These are phyloP conservation scores for Gamsiella multidivaricata DNA, from an alignment of 192 early-diverging fungal genomes.

Conservation along the genomic window DNA sequence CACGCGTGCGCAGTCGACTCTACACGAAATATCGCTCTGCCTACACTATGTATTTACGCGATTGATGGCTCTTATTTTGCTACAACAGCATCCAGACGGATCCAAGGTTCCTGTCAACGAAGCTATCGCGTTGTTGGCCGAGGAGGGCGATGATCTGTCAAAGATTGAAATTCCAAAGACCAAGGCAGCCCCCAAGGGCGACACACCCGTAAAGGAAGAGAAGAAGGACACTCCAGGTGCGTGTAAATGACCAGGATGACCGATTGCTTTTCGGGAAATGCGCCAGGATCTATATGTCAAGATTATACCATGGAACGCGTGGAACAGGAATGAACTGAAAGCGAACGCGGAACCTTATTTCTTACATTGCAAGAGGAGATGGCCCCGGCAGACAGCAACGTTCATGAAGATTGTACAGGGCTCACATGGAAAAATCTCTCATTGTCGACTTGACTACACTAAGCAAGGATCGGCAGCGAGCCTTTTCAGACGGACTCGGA, in stretches of 20 bases:
- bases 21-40: too few relatives aligned
- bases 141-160: conserved; percentile 87
- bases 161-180: conserved; percentile 77
- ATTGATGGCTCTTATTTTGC: neutral
- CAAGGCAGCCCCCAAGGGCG: conserved; percentile 19
- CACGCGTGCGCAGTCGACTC: neutral
- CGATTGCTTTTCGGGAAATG: too few relatives aligned
- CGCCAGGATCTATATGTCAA: too few relatives aligned
- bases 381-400: too few relatives aligned
- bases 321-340: neutral
- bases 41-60: too few relatives aligned
- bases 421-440: too few relatives aligned
- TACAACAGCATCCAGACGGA: conserved; percentile 60
- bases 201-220: conserved; percentile 52
- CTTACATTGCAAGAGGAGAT: too few relatives aligned
- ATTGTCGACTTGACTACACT: too few relatives aligned
- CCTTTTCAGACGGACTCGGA: too few relatives aligned
- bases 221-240: conserved; percentile 46
- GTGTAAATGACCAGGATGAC: neutral
- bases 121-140: conserved; percentile 86
- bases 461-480: too few relatives aligned
- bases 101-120: conserved; percentile 83
- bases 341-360: neutral
- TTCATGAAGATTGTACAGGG: too few relatives aligned
- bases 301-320: neutral